Conservation (phyloP, 1,139 yeast genomes). For the Pneumocystis canis region DNA sequence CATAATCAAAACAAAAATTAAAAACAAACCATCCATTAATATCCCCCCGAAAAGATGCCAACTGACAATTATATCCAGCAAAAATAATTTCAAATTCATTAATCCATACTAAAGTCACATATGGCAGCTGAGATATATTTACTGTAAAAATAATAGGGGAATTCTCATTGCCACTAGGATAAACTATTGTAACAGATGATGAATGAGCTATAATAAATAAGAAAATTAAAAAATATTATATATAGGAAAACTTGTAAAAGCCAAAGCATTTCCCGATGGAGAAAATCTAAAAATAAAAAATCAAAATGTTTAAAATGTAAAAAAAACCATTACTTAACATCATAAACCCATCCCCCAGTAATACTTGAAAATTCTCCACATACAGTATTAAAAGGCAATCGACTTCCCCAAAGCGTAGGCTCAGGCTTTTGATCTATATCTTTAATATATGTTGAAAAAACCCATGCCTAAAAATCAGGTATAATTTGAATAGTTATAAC, state of each 20-base stretch:
- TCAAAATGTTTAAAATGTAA: neutral
- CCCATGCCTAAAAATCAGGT: slow-evolving; percentile 38
- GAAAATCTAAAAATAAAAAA: slow-evolving; percentile 51
- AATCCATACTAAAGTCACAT: slow-evolving; percentile 57
- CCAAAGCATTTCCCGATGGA: slow-evolving; percentile 64
- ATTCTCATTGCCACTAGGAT: slow-evolving; percentile 64
- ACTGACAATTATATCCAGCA: slow-evolving; percentile 89
- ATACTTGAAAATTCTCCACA: slow-evolving; percentile 69
- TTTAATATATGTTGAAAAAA: slow-evolving; percentile 83
- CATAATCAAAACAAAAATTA: slow-evolving; percentile 48
- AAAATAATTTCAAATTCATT: slow-evolving; percentile 55
- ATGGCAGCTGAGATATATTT: slow-evolving; percentile 68
- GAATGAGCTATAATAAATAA: slow-evolving; percentile 20
- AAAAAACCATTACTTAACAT: slow-evolving; percentile 17
- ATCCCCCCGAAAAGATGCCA: slow-evolving; percentile 66
- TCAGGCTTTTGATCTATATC: slow-evolving; percentile 75
- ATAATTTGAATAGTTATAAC: neutral
- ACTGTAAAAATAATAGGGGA: slow-evolving; percentile 33
- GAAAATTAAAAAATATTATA: neutral
- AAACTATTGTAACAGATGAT: slow-evolving; percentile 39
- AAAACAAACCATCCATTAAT: slow-evolving; percentile 54
- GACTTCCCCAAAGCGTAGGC: slow-evolving; percentile 82
- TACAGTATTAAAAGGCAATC: slow-evolving; percentile 87
- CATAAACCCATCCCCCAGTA: slow-evolving; percentile 88
- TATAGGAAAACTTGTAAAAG: slow-evolving; percentile 35